Conservation (phyloP, 2,329 filamentous ascomycete species). For the Zalaria sp. region DNA sequence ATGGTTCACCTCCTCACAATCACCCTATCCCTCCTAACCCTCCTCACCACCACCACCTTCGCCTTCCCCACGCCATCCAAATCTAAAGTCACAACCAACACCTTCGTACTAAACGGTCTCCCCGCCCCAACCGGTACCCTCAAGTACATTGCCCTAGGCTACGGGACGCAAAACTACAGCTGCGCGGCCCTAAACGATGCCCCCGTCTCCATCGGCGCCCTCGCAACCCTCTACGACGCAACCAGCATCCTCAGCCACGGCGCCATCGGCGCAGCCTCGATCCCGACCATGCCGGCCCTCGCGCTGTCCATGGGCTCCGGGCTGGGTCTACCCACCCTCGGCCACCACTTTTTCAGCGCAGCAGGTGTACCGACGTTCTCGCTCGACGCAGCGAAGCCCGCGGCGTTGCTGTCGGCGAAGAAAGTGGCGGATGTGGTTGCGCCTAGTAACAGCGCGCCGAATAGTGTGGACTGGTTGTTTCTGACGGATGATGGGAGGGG, state of each 20-base stretch:
- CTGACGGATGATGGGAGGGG: slow-evolving; percentile 23
- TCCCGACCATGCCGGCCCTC: slow-evolving; percentile 1
- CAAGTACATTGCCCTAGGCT: slow-evolving; percentile 41
- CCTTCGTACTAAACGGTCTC: slow-evolving; percentile 3
- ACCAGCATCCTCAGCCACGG: slow-evolving; percentile 22
- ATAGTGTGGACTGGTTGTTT: slow-evolving; percentile 32
- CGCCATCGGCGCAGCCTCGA: slow-evolving; percentile 4
- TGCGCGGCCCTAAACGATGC: slow-evolving; percentile 26
- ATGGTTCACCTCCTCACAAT: not conserved
- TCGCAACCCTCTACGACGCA: slow-evolving; percentile 31
- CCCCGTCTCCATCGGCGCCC: slow-evolving; percentile 27
- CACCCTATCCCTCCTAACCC: not conserved
- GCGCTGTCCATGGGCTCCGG: slow-evolving; percentile 1
- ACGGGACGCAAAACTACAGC: slow-evolving; percentile 57
- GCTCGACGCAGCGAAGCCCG: slow-evolving; percentile 28
- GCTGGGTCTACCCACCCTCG: slow-evolving; percentile 23
- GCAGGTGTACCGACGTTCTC: slow-evolving; percentile 45
- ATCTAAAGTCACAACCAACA: not conserved
- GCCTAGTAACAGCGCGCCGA: slow-evolving; percentile 25
- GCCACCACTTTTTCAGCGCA: slow-evolving; percentile 53
- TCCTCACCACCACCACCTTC: not conserved
- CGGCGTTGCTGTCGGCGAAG: slow-evolving; percentile 30
- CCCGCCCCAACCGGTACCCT: slow-evolving; percentile 5
- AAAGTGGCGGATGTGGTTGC: slow-evolving; percentile 39
- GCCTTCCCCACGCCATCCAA: not conserved